A percentile compares a stretch with the other conserved stretches of the same genome.
Conservation (phyloP, 306 rosid species). For the Cucumis hystrix region DNA sequence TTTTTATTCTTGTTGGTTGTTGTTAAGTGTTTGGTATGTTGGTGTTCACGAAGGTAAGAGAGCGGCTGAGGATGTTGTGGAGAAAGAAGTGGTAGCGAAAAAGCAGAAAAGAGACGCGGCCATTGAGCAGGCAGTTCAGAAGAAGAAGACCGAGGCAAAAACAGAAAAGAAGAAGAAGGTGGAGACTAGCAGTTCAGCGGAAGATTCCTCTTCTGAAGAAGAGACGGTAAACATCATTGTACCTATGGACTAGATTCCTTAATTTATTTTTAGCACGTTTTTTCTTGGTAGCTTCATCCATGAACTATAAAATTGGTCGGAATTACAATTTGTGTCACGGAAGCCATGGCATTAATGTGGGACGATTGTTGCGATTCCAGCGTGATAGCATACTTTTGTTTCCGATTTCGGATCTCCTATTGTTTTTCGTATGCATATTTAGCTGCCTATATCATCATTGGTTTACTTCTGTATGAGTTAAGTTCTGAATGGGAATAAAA, state of each 20-base stretch:
- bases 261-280: not conserved
- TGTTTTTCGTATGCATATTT: not conserved
- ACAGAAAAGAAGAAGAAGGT: slow-evolving; percentile 29
- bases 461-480: too few species aligned
- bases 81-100: slow-evolving; percentile 43
- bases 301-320: too few species aligned
- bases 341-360: too few species aligned
- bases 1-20: not conserved
- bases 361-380: too few species aligned
- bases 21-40: not conserved
- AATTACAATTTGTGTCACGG: too few species aligned
- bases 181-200: slow-evolving; percentile 44
- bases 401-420: too few species aligned
- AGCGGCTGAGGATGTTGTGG: slow-evolving; percentile 34
- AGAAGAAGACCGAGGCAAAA: slow-evolving; percentile 36
- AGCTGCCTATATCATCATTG: not conserved
- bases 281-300: too few species aligned
- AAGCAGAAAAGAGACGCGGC: slow-evolving; percentile 49
- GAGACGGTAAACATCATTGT: slow-evolving; percentile 26
- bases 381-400: too few species aligned
- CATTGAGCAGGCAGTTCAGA: slow-evolving; percentile 30
- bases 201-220: slow-evolving; percentile 38
- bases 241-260: not conserved
- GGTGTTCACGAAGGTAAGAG: slow-evolving; percentile 43
- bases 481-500: too few species aligned